Evolutionary conservation across 106 monocot species (phyloP), one percentile per base, ranked within the genome.

Genomic region (Platanthera guangdongensis): DNA sequence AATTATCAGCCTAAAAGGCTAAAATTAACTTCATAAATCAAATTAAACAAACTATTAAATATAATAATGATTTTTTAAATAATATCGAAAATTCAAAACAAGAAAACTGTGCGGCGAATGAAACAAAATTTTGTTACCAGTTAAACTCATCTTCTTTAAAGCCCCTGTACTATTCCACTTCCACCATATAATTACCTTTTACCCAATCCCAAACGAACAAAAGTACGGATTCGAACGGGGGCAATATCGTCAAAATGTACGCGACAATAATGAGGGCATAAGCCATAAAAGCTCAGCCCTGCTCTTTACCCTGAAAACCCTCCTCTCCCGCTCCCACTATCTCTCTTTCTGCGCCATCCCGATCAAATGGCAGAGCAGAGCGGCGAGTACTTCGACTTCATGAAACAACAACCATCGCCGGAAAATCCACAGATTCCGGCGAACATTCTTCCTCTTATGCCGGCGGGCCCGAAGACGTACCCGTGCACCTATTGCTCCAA

Each of bases 401-500:
- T 6, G 32, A 10, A 65, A 11, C 65, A 65, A 4, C 65, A 32
- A 11, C 65, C 28, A 6, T 30, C 65, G 28, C 65, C 18, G 3
- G 65, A 65, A 65, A 65, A 32, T 11, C 11, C 9, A 28, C 65
- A 16, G 4, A 32, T 28, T 10, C 30, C 4, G 11, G 9, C 10
- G 32, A 65, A 0, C 32, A 65, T 9, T 65, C 48, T 4, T 48
- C 10, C 70, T 47, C 47, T 12, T 48, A 4, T 16, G 45, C 9
- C 13, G 46, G 39, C 13, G 46, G 39, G 47, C 16, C 57, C 57
- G 8, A 57, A 47, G 60, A 62, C 60, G 75, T 76, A 32, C 75
- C 75, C 75, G 7, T 76, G 75, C 13, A 6, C 60, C 9, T 76
- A 59, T 14, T 76, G 75, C 59, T 45, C 57, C 46, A 76, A 62